These are phyloP conservation scores for Ogataea siamensis DNA, from an alignment of 805 yeast species.

Conservation along the genomic window DNA sequence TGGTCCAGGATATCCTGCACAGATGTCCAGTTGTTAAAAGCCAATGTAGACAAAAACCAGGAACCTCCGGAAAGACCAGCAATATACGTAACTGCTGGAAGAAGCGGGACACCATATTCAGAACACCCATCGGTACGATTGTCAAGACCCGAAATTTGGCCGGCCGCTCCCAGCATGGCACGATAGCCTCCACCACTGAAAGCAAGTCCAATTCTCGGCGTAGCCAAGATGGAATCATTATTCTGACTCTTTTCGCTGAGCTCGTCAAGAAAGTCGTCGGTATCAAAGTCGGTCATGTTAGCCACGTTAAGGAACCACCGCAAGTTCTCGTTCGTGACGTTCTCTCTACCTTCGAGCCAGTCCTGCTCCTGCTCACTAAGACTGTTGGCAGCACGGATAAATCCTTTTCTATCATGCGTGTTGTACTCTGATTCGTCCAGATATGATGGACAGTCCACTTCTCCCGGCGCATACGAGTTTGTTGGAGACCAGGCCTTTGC, in stretches of 20 bases:
- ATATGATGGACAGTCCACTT: slow-evolving; percentile 50
- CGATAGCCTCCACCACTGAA: slow-evolving; percentile 89
- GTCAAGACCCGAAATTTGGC: slow-evolving; percentile 76
- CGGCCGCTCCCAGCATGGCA: slow-evolving; percentile 86
- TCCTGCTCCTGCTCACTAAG: slow-evolving; percentile 46
- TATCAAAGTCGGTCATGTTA: slow-evolving; percentile 47
- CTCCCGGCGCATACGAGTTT: slow-evolving; percentile 60
- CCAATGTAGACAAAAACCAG: slow-evolving; percentile 73
- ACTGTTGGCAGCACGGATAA: slow-evolving; percentile 45
- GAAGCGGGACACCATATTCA: slow-evolving; percentile 64
- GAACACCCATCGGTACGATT: slow-evolving; percentile 58
- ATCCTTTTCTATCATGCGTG: slow-evolving; percentile 21
- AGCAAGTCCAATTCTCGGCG: slow-evolving; percentile 52
- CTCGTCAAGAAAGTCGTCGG: slow-evolving; percentile 39
- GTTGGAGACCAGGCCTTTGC: slow-evolving; percentile 50
- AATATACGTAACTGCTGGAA: slow-evolving; percentile 68
- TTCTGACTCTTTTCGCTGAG: slow-evolving; percentile 19
- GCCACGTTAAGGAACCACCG: slow-evolving; percentile 45
- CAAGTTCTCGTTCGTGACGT: slow-evolving; percentile 44
- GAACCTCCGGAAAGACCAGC: slow-evolving; percentile 84
- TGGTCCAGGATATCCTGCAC: slow-evolving; percentile 55
- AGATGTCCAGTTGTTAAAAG: slow-evolving; percentile 69
- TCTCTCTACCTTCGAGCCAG: slow-evolving; percentile 53
- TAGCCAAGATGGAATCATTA: slow-evolving; percentile 36
- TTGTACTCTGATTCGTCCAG: slow-evolving; percentile 19